phyloP scores from a whole-genome alignment of 768 basidiomycete species.

The Pisolithus marmoratus region DNA sequence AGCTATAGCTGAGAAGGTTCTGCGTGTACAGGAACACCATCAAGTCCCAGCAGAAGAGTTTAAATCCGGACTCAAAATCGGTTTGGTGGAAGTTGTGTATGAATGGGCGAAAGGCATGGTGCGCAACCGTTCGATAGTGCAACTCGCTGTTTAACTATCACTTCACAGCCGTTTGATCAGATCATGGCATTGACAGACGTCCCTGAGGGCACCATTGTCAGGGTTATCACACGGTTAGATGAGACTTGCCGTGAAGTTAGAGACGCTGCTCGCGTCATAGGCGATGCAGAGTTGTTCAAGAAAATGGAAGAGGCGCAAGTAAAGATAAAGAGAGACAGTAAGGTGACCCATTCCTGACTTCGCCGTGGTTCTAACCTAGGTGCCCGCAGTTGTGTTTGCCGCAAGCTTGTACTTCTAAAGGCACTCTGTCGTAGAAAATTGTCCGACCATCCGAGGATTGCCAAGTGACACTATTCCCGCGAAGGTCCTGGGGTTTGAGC shows the following conservation, averaged over 20 bases:
- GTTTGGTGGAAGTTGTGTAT: constrained; percentile 93
- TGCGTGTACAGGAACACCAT: constrained; percentile 70
- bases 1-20: constrained; percentile 73
- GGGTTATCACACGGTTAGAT: constrained; percentile 92
- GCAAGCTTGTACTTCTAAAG: constrained; percentile 79
- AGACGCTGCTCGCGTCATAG: constrained; percentile 96
- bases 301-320: constrained; percentile 97
- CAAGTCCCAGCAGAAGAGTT: constrained; percentile 78
- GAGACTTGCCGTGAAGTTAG: constrained; percentile 96
- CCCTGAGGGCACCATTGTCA: constrained; percentile 93
- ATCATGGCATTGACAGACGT: constrained; percentile 91
- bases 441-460: no score
- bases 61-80: constrained; percentile 77
- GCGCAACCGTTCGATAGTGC: constrained; percentile 16
- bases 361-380: constrained; percentile 3
- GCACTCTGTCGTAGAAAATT: not conserved
- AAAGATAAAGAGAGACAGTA: constrained; percentile 94
- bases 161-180: constrained; percentile 83
- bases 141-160: not conserved
- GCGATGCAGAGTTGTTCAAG: constrained; percentile 91
- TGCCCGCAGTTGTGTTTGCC: constrained; percentile 67
- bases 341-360: constrained; percentile 31
- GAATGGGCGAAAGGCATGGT: constrained; percentile 99
- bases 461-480: no score
- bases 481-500: no score